Conservation (phyloP, 192 early-diverging fungal species). For the Paraglomus brasilianum region DNA sequence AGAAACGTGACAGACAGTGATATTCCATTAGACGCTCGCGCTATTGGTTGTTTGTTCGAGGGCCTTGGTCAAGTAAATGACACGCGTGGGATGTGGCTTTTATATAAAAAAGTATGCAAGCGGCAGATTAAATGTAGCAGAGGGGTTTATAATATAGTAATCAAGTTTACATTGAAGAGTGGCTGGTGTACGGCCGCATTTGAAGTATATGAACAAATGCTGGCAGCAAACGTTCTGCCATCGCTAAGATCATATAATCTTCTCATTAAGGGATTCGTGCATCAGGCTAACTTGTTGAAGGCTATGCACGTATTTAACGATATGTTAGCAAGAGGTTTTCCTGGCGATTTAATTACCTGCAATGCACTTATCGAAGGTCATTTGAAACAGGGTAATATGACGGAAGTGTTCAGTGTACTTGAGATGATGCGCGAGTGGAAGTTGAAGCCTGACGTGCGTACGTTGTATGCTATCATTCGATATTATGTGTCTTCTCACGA, state of each 20-base stretch:
- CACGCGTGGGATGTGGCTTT: background rate
- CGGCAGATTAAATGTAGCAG: background rate
- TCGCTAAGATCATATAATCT: background rate
- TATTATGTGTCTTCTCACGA: background rate
- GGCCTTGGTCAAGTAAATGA: background rate
- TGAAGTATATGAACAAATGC: background rate
- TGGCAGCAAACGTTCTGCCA: background rate
- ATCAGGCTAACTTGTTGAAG: background rate
- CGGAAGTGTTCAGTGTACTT: background rate
- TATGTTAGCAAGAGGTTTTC: background rate
- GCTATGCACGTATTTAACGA: background rate
- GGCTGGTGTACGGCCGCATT: background rate
- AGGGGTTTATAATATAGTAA: background rate
- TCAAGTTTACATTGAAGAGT: background rate
- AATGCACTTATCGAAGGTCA: background rate
- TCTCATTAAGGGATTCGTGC: slow-evolving; percentile 8
- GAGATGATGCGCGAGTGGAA: background rate
- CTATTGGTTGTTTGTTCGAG: background rate
- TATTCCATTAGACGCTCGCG: no score
- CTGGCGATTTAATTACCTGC: background rate
- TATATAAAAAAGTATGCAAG: background rate
- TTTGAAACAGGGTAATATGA: background rate
- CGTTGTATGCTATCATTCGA: background rate
- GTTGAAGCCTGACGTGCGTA: background rate
- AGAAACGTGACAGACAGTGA: background rate